Evolutionary conservation across 2,329 filamentous ascomycete genomes (phyloP), one percentile per base, ranked within the genome.

Genomic region (Proliferodiscus dingleyae): DNA sequence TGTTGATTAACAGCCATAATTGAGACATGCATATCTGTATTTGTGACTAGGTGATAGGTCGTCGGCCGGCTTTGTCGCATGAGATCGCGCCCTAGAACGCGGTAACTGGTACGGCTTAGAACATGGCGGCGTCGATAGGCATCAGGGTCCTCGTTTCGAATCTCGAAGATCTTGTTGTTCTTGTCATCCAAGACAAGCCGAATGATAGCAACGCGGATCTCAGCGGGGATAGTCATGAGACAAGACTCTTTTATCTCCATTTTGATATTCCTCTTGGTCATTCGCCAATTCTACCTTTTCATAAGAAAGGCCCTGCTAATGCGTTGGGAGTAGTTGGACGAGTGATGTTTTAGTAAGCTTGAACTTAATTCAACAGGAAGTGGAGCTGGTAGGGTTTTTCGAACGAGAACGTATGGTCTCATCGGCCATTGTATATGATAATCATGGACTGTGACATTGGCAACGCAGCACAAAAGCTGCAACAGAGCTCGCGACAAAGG

Each of bases 31-130:
- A 73, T 47, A 34, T 64, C 53, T 9, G 59, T 59, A 51, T 66
- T 66, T 43, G 72, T 68, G 36, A 69, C 62, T 37, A 76, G 66
- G 40, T 67, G 66, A 62, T 83, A 83, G 4, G 80, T 81, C 6
- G 80, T 81, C 43, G 72, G 60, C 50, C 63, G 68, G 45, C 67
- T 69, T 46, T 66, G 65, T 11, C 68, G 66, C 32, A 66, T 58
- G 24, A 72, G 59, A 10, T 65, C 63, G 5, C 63, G 61, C 41
- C 69, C 67, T 30, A 73, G 55, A 29, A 71, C 59, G 37, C 68
- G 63, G 54, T 74, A 75, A 4, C 56, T 54, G n/a, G 61, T 64
- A 15, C 71, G 65, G 10, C 52, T 50, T 22, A 47, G 51, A 23
- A 54, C 39, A 1, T 29, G 29, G 37, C 39, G 51, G 21, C 34